phyloP scores from a whole-genome alignment of 768 basidiomycete genomes.

The Rhodotorula graminis region DNA sequence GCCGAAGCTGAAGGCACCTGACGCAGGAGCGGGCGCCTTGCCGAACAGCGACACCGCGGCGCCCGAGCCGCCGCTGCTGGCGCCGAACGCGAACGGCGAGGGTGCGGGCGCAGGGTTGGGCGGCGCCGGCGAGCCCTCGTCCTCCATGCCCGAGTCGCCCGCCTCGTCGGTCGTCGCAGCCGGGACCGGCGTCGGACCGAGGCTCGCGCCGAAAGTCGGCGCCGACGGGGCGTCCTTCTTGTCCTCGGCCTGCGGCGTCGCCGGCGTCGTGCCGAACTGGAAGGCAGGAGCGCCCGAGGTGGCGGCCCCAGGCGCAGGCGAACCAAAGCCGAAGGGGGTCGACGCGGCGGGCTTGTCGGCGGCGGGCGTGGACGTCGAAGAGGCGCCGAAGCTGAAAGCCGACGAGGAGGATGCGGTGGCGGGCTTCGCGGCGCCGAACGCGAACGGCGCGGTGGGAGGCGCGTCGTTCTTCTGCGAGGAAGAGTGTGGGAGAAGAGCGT shows the following conservation, averaged over 20 bases:
- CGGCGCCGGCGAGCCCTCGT: slow-evolving; percentile 7
- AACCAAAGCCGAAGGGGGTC: slow-evolving; percentile 22
- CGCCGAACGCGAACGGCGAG: slow-evolving; percentile 1
- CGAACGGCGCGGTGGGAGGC: slow-evolving; percentile 11
- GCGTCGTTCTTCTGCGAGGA: slow-evolving; percentile 18
- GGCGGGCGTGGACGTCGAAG: slow-evolving; percentile 4
- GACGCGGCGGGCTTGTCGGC: slow-evolving; percentile 8
- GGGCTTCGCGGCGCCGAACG: slow-evolving; percentile 9
- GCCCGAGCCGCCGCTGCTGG: not conserved
- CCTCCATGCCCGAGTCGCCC: slow-evolving; percentile 39
- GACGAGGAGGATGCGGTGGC: slow-evolving; percentile 5
- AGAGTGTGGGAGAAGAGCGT: not conserved
- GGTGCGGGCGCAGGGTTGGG: not conserved
- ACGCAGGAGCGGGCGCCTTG: slow-evolving; percentile 6
- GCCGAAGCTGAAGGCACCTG: slow-evolving; percentile 15
- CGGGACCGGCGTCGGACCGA: not conserved
- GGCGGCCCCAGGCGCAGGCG: not conserved
- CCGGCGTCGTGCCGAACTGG: slow-evolving; percentile 27
- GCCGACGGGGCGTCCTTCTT: slow-evolving; percentile 20
- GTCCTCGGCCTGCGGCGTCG: slow-evolving; percentile 15
- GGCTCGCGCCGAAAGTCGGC: slow-evolving; percentile 20
- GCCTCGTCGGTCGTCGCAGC: slow-evolving; percentile 18
- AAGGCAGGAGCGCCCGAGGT: slow-evolving; percentile 10
- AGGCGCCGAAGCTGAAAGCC: slow-evolving; percentile 12
- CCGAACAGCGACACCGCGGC: slow-evolving; percentile 1